These are phyloP conservation scores for Aspergillus sp. DNA, from an alignment of 2,329 filamentous ascomycete species.

Conservation along the genomic window DNA sequence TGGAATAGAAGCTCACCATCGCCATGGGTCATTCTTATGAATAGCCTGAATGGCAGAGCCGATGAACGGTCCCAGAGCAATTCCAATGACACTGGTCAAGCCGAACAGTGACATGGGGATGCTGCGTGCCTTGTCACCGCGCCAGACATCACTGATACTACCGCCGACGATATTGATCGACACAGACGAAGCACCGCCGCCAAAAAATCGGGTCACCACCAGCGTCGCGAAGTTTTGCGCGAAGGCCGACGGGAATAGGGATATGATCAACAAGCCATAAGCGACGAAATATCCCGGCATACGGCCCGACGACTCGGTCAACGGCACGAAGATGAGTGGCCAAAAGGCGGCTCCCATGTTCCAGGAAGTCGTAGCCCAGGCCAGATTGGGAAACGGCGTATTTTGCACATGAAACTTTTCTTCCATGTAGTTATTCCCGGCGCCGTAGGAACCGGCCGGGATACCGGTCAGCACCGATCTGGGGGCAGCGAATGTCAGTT, in stretches of 20 bases:
- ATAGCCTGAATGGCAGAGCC: constrained; percentile 41
- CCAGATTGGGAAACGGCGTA: constrained; percentile 32
- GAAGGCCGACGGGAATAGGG: constrained; percentile 43
- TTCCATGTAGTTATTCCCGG: constrained; percentile 32
- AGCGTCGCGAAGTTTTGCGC: constrained; percentile 48
- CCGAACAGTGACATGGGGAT: constrained; percentile 46
- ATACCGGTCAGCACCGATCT: constrained; percentile 44
- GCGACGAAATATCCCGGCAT: constrained; percentile 46
- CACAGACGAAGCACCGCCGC: constrained; percentile 44
- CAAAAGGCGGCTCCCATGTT: constrained; percentile 42
- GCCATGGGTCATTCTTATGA: constrained; percentile 35
- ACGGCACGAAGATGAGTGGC: constrained; percentile 36
- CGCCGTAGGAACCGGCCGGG: constrained; percentile 43
- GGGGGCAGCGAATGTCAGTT: neutral
- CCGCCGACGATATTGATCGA: constrained; percentile 43
- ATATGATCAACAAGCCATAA: constrained; percentile 43
- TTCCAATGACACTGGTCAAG: constrained; percentile 43
- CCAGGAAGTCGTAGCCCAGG: constrained; percentile 37
- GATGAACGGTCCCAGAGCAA: constrained; percentile 47
- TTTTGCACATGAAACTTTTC: constrained; percentile 34
- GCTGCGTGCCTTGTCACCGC: constrained; percentile 38
- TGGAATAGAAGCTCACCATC: constrained; percentile 34
- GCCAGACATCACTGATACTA: constrained; percentile 39
- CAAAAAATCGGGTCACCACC: constrained; percentile 45
- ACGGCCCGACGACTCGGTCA: constrained; percentile 45